Percentiles rank a stretch among this genome's conserved stretches.
Conservation (phyloP, 768 basidiomycete genomes). For the Lactifluus subvellereus region DNA sequence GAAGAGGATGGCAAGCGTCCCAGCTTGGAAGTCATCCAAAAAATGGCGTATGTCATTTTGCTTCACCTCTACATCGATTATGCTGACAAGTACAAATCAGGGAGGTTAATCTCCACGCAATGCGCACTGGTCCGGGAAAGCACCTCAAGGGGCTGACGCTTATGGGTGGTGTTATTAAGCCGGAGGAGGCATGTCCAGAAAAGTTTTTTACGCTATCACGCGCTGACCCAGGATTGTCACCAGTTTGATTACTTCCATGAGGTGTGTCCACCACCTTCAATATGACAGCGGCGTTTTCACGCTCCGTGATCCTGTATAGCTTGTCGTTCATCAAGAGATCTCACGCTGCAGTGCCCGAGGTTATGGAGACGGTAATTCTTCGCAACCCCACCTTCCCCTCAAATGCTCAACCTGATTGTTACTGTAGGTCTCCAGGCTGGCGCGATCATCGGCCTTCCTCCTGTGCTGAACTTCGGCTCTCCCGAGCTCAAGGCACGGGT, state of each 20-base stretch:
- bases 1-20: slow-evolving; percentile 92
- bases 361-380: slow-evolving; percentile 60
- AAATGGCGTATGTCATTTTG: slow-evolving; percentile 57
- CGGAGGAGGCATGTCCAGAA: slow-evolving; percentile 55
- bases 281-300: slow-evolving; percentile 1
- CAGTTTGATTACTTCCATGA: slow-evolving; percentile 87
- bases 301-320: slow-evolving; percentile 30
- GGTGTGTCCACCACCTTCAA: slow-evolving; percentile 29
- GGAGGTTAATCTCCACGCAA: slow-evolving; percentile 72
- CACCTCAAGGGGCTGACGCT: slow-evolving; percentile 76
- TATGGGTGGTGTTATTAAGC: slow-evolving; percentile 67
- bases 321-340: slow-evolving; percentile 33
- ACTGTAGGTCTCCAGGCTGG: slow-evolving; percentile 59
- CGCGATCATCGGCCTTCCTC: slow-evolving; percentile 78
- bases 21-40: slow-evolving; percentile 66
- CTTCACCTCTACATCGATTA: neutral
- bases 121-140: slow-evolving; percentile 88
- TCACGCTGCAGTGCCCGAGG: slow-evolving; percentile 61
- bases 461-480: slow-evolving; percentile 76
- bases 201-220: neutral
- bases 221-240: neutral
- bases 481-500: slow-evolving; percentile 51
- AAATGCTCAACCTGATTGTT: neutral
- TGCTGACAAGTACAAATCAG: slow-evolving; percentile 31
- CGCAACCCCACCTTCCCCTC: neutral